Base-by-base conservation (phyloP, 257 asterid genomes). In the Solanum verrucosum region DNA sequence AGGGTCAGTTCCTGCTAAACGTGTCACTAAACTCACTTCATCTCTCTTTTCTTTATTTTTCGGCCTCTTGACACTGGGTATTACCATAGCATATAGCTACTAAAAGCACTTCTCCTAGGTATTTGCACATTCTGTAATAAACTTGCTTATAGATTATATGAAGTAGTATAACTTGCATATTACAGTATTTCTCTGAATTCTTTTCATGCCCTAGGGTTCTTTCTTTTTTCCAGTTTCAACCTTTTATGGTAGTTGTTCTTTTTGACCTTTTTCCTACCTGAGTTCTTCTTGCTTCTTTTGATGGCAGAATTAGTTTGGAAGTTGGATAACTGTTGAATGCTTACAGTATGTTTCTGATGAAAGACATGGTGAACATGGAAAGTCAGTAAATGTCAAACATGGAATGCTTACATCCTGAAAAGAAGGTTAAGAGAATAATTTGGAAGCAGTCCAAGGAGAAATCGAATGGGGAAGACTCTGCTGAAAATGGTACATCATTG, bases 361-460 rank as follows among this genome's bases (percentile, higher is more conserved):
- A 71, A 88, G 85, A 86, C 59, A 72, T 82, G 42, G 40, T 71
- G 87, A 86, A 56, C 87, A 71, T 85, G 59, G 34, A 25, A 77
- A 27, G 60, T 72, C 84, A 40, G 87, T 79, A 59, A 44, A 73
- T 87, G 84, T 60, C 74, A 65, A 70, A 73, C 86, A 93, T 92
- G 98, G 95, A 92, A 83, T 83, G 87, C 90, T 31, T 83, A 67
- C 87, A 79, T 81, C 20, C 86, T 1, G 90, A 87, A 67, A 90
- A 71, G 78, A 88, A 88, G 86, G 88, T 86, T 78, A 90, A 93
- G 92, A 87, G 91, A 88, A 93, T 90, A 18, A 34, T 87, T 73
- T 87, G 92, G 94, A 90, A 89, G 86, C 89, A 93, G 83, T 86
- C 92, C 86, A 88, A 88, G 86, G 89, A 87, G 35, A 88, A 77